phyloP scores from a whole-genome alignment of 176 grass and related monocot genomes.

The Carex pumila region DNA sequence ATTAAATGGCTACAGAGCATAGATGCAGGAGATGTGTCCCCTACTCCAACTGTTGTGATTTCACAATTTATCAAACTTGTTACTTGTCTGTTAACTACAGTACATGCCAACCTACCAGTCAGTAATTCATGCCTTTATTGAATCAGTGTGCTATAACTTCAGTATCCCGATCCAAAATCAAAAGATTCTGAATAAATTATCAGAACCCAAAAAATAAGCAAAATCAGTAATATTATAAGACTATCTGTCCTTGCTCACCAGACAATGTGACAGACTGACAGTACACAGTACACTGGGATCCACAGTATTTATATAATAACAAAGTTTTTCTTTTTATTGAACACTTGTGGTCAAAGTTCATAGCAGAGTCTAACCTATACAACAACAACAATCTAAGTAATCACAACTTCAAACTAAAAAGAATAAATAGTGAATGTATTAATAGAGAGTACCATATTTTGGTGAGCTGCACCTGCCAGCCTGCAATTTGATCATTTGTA shows the following conservation, averaged over 20 bases:
- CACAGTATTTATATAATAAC: background rate
- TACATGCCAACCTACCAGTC: background rate
- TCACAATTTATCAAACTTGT: background rate
- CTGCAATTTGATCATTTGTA: slow-evolving; percentile 1
- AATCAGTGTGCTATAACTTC: background rate
- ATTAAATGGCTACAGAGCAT: background rate
- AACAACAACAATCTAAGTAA: background rate
- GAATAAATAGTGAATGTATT: background rate
- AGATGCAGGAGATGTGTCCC: background rate
- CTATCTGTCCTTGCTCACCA: background rate
- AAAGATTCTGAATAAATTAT: background rate
- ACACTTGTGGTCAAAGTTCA: background rate
- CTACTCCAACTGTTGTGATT: background rate
- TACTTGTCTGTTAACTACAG: background rate
- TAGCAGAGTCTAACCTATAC: background rate
- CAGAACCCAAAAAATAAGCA: background rate
- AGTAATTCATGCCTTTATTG: background rate
- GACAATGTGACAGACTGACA: background rate
- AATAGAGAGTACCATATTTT: background rate
- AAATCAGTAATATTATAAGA: too few relatives aligned
- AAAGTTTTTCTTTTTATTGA: background rate
- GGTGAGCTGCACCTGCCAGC: background rate
- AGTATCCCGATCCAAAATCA: background rate
- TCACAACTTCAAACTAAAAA: background rate
- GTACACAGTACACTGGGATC: background rate